Conservation (phyloP, 163 green algal genomes). For the Chlorella variabilis region DNA sequence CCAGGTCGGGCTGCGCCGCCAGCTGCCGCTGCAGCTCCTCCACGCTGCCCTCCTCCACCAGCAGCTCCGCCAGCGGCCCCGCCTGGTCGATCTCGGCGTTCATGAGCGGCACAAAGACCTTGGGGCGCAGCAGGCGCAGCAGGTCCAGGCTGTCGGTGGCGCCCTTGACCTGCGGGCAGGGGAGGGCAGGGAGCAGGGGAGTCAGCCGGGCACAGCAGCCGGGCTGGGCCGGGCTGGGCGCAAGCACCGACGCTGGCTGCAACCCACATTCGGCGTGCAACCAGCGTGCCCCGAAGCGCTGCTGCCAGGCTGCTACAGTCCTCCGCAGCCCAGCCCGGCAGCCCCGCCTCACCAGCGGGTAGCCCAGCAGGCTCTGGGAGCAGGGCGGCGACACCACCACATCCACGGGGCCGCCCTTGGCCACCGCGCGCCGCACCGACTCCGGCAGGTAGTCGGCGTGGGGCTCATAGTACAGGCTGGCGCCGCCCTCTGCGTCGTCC, state of each 20-base stretch:
- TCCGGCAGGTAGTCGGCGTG: slow-evolving; percentile 72
- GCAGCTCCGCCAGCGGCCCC: slow-evolving; percentile 53
- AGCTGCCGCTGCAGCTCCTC: slow-evolving; percentile 43
- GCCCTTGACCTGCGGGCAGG: slow-evolving; percentile 55
- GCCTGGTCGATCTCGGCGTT: slow-evolving; percentile 60
- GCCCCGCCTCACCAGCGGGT: slow-evolving; percentile 66
- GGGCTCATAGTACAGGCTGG: slow-evolving; percentile 82
- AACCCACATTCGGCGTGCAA: no score
- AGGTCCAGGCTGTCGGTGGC: slow-evolving; percentile 59
- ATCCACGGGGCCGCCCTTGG: slow-evolving; percentile 58
- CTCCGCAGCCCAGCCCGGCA: neutral
- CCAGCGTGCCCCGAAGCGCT: neutral
- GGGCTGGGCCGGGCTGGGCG: no score
- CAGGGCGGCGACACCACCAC: slow-evolving; percentile 76
- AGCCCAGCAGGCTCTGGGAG: slow-evolving; percentile 64
- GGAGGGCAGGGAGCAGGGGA: neutral
- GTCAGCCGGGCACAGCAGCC: no score
- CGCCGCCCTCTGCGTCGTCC: slow-evolving; percentile 51
- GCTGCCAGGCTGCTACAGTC: neutral
- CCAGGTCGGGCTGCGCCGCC: slow-evolving; percentile 12
- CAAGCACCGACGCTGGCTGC: no score
- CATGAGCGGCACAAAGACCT: slow-evolving; percentile 33
- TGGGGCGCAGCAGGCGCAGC: slow-evolving; percentile 55
- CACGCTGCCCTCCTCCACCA: slow-evolving; percentile 50
- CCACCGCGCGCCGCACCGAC: slow-evolving; percentile 32